These are phyloP conservation scores for Phylloporus sp. DNA, from an alignment of 1,284 basidiomycete genomes.

Conservation along the genomic window DNA sequence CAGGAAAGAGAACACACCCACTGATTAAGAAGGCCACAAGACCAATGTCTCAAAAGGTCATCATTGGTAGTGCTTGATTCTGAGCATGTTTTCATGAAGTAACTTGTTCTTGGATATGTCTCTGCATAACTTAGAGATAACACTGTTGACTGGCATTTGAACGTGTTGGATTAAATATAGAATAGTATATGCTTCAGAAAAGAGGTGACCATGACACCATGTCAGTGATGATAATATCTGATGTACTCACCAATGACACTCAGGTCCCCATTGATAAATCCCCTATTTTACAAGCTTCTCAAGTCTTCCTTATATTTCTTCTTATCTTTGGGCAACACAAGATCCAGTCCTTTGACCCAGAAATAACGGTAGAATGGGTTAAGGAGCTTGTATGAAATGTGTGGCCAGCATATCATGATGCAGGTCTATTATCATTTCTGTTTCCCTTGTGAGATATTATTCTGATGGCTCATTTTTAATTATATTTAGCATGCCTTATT, in stretches of 20 bases:
- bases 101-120: too few species aligned
- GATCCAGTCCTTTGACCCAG: conserved; percentile 80
- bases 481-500: too few species aligned
- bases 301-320: conserved; percentile 75
- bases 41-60: too few species aligned
- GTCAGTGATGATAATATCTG: neutral
- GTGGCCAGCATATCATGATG: conserved; percentile 76
- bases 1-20: too few species aligned
- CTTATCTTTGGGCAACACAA: conserved; percentile 74
- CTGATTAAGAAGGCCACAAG: too few species aligned
- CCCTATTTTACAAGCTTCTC: conserved; percentile 57
- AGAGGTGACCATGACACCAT: too few species aligned
- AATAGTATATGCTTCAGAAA: too few species aligned
- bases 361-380: conserved; percentile 76
- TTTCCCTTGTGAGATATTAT: conserved; percentile 13
- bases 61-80: too few species aligned
- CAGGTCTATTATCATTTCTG: conserved; percentile 26
- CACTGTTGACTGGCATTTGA: too few species aligned
- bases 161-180: too few species aligned
- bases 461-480: conserved; percentile 12
- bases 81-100: too few species aligned
- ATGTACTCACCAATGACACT: neutral
- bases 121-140: too few species aligned
- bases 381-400: conserved; percentile 87
- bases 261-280: conserved; percentile 10